A percentile compares a stretch with the other conserved stretches of the same genome.
These are phyloP conservation scores for Penicillium bovifimosum DNA, from an alignment of 495 filamentous ascomycete genomes.

Conservation along the genomic window DNA sequence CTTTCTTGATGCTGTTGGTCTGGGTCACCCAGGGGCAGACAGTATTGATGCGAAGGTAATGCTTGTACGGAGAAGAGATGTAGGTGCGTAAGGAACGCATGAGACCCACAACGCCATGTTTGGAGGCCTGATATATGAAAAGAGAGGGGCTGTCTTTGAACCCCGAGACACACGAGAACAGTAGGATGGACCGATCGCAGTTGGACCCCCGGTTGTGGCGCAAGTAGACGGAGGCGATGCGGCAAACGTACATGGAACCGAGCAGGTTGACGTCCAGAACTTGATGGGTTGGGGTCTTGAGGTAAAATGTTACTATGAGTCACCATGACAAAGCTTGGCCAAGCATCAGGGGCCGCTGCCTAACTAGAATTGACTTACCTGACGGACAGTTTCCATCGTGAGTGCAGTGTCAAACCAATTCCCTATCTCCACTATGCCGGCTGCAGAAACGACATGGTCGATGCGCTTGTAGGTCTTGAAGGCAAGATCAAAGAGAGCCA, in stretches of 20 bases:
- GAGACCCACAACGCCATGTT: conserved; percentile 46
- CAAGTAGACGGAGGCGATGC: conserved; percentile 43
- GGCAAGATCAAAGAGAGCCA: conserved; percentile 41
- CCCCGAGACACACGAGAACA: conserved; percentile 41
- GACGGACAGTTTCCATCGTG: conserved; percentile 28
- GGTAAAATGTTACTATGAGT: conserved; percentile 19
- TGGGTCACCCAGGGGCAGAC: conserved; percentile 52
- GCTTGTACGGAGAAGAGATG: conserved; percentile 32
- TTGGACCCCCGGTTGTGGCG: conserved; percentile 37
- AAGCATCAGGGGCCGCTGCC: not conserved
- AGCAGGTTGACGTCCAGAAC: conserved; percentile 48
- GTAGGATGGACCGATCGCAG: conserved; percentile 41
- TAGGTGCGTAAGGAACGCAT: conserved; percentile 43
- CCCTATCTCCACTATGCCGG: conserved; percentile 42
- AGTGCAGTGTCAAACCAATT: conserved; percentile 45
- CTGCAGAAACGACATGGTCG: conserved; percentile 49
- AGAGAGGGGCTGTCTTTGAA: conserved; percentile 45
- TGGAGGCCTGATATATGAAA: conserved; percentile 45
- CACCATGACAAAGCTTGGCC: not conserved
- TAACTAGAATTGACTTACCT: conserved; percentile 17
- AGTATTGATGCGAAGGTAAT: conserved; percentile 45
- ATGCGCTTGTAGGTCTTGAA: conserved; percentile 43
- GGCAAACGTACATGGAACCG: conserved; percentile 42
- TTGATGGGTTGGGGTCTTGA: conserved; percentile 39
- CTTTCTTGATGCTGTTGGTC: conserved; percentile 37